Base-by-base conservation (phyloP, 2,329 filamentous ascomycete genomes). In the Arthrobotrys iridis region DNA sequence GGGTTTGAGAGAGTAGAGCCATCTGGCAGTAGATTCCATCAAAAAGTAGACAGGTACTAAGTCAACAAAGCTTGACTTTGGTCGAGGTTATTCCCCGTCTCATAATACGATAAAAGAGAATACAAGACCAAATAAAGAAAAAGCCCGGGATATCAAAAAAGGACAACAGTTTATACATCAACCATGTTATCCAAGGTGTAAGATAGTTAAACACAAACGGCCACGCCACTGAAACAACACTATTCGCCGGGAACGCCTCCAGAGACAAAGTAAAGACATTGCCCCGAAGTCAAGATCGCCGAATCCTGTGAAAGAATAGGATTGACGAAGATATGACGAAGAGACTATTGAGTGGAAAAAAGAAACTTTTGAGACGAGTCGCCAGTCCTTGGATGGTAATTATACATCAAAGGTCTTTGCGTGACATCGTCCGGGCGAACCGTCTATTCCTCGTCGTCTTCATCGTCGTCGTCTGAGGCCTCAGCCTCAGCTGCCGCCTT, bases 141-240 rank as follows among this genome's bases (percentile, higher is more conserved):
- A 55, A 37, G 20, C 52, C 55, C 24, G 55, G 70, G 70, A 75
- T 75, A 75, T 75, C 71, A 74, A 63, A 15, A 15, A 20, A 45
- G 13, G 22, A 37, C 40, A 48, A 48, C 11, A 26, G 55, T 70
- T 70, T 70, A 62, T 70, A 62, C 55, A 70, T 52, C 30, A 40
- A 33, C 28, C 55, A 20, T 52, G 40, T 64, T 45, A 48, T 26
- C 37, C 50, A 46, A 46, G 35, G 58, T 48, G 33, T 64, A 41
- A 15, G 33, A 40, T 37, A 43, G 18, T n/a, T 24, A 64, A 55
- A 30, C 28, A 45, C 35, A 66, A 22, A 35, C 30, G 18, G 10
- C 62, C 48, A 46, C 62, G 35, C 62, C 48, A 41, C 30, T 26
- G 10, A 55, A 63, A 20, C 26, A 37, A 37, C 18, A 48, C 41